Conservation (phyloP, 805 yeast species). For the Candida mattraensis region DNA sequence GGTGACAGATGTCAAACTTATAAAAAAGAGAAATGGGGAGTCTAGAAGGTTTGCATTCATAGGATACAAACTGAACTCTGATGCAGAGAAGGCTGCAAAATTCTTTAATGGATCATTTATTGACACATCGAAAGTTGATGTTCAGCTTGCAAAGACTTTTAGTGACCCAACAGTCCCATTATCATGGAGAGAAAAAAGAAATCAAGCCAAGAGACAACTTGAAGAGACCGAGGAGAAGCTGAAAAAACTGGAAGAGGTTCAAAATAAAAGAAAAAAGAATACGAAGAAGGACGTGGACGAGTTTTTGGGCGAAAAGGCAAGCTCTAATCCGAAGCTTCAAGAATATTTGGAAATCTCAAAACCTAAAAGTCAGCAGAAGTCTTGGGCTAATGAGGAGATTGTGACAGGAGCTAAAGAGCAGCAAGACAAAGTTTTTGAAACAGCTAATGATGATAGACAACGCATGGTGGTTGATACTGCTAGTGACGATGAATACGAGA, state of each 20-base stretch:
- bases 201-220: slow-evolving; percentile 50
- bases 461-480: slow-evolving; percentile 37
- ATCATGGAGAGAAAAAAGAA: slow-evolving; percentile 54
- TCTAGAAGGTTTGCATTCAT: slow-evolving; percentile 92
- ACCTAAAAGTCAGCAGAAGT: slow-evolving; percentile 64
- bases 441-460: slow-evolving; percentile 19
- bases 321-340: slow-evolving; percentile 61
- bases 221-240: slow-evolving; percentile 50
- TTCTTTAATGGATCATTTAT: slow-evolving; percentile 78
- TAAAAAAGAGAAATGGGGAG: slow-evolving; percentile 79
- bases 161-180: slow-evolving; percentile 80
- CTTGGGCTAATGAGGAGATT: slow-evolving; percentile 71
- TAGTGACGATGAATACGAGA: slow-evolving; percentile 56
- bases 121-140: slow-evolving; percentile 78
- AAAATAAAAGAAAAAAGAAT: slow-evolving; percentile 41
- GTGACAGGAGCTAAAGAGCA: slow-evolving; percentile 25
- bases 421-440: slow-evolving; percentile 32
- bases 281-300: slow-evolving; percentile 28
- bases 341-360: slow-evolving; percentile 86
- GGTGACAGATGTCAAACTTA: slow-evolving; percentile 85
- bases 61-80: slow-evolving; percentile 72
- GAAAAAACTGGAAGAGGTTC: slow-evolving; percentile 47
- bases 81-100: slow-evolving; percentile 75
- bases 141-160: slow-evolving; percentile 79
- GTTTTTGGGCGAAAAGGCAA: slow-evolving; percentile 59